Base-by-base conservation (phyloP, 805 yeast species). In the Yamadazyma scolyti region DNA sequence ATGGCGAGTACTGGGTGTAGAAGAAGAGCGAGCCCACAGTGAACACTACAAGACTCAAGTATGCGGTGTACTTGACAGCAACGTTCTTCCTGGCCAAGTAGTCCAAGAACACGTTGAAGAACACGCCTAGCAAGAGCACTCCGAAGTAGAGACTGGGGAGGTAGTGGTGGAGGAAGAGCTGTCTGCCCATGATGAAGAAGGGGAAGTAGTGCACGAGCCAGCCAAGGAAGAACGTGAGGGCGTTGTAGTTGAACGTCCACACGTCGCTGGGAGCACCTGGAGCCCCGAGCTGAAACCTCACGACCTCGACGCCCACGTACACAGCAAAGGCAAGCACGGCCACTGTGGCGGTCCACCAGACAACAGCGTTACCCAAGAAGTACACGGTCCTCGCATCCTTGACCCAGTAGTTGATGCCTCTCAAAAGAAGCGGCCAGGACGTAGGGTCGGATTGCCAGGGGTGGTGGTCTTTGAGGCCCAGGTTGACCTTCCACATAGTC, bases 111-210 rank as follows among this genome's bases (percentile, higher is more conserved):
- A 77, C 57, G 42, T 80, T 84, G 28, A 79, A 59, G 33, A 71
- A 63, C 40, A 82, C 89, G n/a, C 83, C 84, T 30, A 86, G 63
- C 2, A 82, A 85, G 42, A 86, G 67, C 32, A 85, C 68, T 27
- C 87, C 93, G 59, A 93, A 93, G 64, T 87, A 93, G 31, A 86
- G 73, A 2, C 97, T 86, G 34, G 96, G 97, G 44, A 93, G 63
- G 58, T 90, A 90, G 59, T 89, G 97, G 58, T 89, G 97, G 54
- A 89, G 67, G 66, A 90, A 89, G 60, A 89, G 61, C 63, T 89
- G 97, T 63, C 97, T 79, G 15, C 79, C 88, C 97, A 89, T 89
- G 36, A 89, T 64, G 60, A 75, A 80, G 31, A 85, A 83, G 44
- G 95, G 94, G 33, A 69, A 52, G 52, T 74, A 81, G 56, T 86